Conservation (phyloP, 305 asterid species). For the Solanum hybrid region DNA sequence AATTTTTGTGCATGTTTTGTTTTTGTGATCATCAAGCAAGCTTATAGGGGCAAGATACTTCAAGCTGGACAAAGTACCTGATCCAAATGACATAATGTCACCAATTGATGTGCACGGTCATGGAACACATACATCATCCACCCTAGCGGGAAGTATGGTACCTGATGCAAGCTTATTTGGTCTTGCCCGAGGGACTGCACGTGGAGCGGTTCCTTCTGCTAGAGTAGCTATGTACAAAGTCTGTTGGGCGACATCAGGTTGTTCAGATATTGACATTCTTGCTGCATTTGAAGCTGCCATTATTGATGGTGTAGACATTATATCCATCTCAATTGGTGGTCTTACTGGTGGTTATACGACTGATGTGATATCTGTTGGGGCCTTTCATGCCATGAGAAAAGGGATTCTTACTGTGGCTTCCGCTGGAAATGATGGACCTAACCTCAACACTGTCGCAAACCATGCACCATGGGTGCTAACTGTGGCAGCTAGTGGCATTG, state of each 20-base stretch:
- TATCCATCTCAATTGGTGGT: constrained; percentile 83
- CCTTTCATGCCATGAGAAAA: constrained; percentile 73
- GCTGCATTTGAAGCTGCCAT: constrained; percentile 94
- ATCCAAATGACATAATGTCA: constrained; percentile 52
- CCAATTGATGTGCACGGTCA: constrained; percentile 79
- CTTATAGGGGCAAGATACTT: constrained; percentile 83
- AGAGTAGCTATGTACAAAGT: constrained; percentile 80
- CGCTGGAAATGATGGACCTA: constrained; percentile 79
- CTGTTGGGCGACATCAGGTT: constrained; percentile 58
- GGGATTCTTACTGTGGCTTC: constrained; percentile 83
- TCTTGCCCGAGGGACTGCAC: constrained; percentile 70
- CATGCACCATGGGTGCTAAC: constrained; percentile 92
- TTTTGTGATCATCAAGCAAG: constrained; percentile 38
- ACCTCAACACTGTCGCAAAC: constrained; percentile 38
- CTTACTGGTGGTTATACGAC: constrained; percentile 35
- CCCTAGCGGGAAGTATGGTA: constrained; percentile 58
- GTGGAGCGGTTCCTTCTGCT: constrained; percentile 90
- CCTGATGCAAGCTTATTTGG: constrained; percentile 58
- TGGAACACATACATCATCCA: constrained; percentile 95
- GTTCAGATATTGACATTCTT: constrained; percentile 79
- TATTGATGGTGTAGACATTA: constrained; percentile 77
- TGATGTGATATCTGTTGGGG: constrained; percentile 66
- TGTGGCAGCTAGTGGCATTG: constrained; percentile 74
- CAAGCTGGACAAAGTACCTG: constrained; percentile 53
- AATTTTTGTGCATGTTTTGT: not conserved